Evolutionary conservation across 2,329 filamentous ascomycete species (phyloP).

Genomic region (Fusarium pseudocircinatum): DNA sequence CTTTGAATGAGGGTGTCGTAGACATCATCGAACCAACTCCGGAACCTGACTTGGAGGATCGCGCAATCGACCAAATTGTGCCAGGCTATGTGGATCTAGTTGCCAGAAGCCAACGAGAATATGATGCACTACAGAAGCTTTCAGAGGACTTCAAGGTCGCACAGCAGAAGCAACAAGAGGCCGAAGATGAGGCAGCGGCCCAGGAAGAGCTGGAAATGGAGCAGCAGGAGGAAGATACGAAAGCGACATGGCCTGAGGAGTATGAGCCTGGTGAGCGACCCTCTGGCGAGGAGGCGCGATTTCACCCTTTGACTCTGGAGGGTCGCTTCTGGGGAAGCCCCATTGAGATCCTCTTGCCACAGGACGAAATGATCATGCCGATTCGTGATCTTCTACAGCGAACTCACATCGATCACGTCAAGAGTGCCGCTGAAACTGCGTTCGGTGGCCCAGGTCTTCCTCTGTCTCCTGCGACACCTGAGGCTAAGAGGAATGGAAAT

Average conservation of each 20-base stretch:
- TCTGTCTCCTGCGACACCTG: constrained; percentile 77
- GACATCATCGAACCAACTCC: constrained; percentile 33
- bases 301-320: constrained; percentile 77
- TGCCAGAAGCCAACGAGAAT: constrained; percentile 65
- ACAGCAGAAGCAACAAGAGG: constrained; percentile 47
- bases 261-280: constrained; percentile 48
- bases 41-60: constrained; percentile 1
- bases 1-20: constrained; percentile 24
- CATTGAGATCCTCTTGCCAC: constrained; percentile 78
- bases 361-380: constrained; percentile 73
- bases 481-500: constrained; percentile 62
- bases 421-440: constrained; percentile 73
- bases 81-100: constrained; percentile 57
- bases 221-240: constrained; percentile 39
- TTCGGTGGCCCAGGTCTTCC: constrained; percentile 84
- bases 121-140: constrained; percentile 62
- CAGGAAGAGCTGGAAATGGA: constrained; percentile 47
- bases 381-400: constrained; percentile 74
- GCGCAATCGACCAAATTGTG: constrained; percentile 41
- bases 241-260: constrained; percentile 46
- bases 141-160: constrained; percentile 66
- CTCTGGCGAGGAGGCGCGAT: constrained; percentile 55
- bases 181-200: constrained; percentile 47
- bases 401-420: constrained; percentile 78
- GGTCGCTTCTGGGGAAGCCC: constrained; percentile 81